Evolutionary conservation across 176 grass and related monocot genomes (phyloP).

Genomic region (Poa annua): DNA sequence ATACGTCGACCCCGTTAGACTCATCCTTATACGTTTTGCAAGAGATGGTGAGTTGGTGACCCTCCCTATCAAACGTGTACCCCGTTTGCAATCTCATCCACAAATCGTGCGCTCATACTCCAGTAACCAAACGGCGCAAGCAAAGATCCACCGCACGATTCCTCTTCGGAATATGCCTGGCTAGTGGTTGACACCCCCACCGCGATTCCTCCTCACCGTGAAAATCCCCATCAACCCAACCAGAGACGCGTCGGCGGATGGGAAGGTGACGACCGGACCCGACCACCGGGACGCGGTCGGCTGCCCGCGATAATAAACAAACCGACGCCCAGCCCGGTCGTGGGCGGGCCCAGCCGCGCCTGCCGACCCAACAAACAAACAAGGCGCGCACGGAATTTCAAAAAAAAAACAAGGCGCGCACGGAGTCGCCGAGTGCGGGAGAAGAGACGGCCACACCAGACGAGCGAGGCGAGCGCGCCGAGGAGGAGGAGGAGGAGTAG

Average conservation of each 20-base stretch:
- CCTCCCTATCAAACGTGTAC: neutral
- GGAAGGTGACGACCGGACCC: too few relatives aligned
- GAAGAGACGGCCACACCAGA: neutral
- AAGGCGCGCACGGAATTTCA: too few relatives aligned
- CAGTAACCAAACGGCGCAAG: neutral
- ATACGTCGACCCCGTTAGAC: too few relatives aligned
- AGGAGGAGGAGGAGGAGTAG: neutral
- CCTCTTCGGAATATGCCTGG: slow-evolving; percentile 45
- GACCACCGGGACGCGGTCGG: slow-evolving; percentile 45
- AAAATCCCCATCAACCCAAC: neutral
- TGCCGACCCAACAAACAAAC: slow-evolving; percentile 52
- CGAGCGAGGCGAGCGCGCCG: neutral
- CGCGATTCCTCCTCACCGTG: neutral
- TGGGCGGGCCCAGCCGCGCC: slow-evolving; percentile 37
- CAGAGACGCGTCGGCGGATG: neutral
- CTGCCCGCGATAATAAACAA: slow-evolving; percentile 4
- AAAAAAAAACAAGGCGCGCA: too few relatives aligned
- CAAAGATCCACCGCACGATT: neutral
- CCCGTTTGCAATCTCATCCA: neutral
- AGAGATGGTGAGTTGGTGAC: too few relatives aligned
- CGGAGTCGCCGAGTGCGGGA: slow-evolving; percentile 39
- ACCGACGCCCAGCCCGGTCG: slow-evolving; percentile 46
- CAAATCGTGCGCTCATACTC: too few relatives aligned
- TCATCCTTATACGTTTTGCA: too few relatives aligned
- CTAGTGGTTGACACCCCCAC: slow-evolving; percentile 34